phyloP scores from a whole-genome alignment of 257 asterid genomes.

The Nicotiana attenuata region DNA sequence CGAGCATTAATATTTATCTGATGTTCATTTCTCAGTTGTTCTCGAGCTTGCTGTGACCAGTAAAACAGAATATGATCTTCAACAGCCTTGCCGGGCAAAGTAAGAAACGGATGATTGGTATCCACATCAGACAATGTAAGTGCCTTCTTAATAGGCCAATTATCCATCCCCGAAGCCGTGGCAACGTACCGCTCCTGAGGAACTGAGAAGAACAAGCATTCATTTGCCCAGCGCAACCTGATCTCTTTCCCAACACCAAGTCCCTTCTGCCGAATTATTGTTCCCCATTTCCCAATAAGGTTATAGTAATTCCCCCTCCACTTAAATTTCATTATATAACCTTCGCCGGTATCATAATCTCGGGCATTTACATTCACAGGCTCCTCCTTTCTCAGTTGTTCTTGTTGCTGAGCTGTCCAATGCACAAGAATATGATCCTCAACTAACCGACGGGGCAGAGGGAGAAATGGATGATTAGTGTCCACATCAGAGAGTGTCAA shows the following conservation, averaged over 20 bases:
- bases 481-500: slow-evolving; percentile 73
- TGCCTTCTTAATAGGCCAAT: slow-evolving; percentile 76
- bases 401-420: slow-evolving; percentile 67
- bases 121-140: slow-evolving; percentile 81
- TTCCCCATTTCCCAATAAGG: slow-evolving; percentile 80
- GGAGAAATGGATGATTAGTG: slow-evolving; percentile 76
- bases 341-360: slow-evolving; percentile 70
- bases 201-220: slow-evolving; percentile 69
- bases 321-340: slow-evolving; percentile 63
- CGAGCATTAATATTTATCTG: slow-evolving; percentile 69
- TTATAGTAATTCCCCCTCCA: slow-evolving; percentile 73
- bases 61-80: slow-evolving; percentile 67
- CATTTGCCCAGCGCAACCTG: slow-evolving; percentile 57
- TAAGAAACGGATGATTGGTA: slow-evolving; percentile 80
- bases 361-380: slow-evolving; percentile 63
- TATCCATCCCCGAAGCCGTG: slow-evolving; percentile 44
- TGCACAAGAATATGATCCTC: slow-evolving; percentile 74
- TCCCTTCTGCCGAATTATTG: slow-evolving; percentile 59
- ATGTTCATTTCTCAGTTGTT: slow-evolving; percentile 59
- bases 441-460: slow-evolving; percentile 69
- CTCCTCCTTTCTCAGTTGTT: slow-evolving; percentile 63
- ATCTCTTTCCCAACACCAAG: slow-evolving; percentile 77
- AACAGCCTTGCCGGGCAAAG: slow-evolving; percentile 79
- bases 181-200: slow-evolving; percentile 50
- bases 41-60: slow-evolving; percentile 65